Percentiles rank a stretch among this genome's conserved stretches.
Conservation (phyloP, 164 flowering plant genomes). For the Santalum album region DNA sequence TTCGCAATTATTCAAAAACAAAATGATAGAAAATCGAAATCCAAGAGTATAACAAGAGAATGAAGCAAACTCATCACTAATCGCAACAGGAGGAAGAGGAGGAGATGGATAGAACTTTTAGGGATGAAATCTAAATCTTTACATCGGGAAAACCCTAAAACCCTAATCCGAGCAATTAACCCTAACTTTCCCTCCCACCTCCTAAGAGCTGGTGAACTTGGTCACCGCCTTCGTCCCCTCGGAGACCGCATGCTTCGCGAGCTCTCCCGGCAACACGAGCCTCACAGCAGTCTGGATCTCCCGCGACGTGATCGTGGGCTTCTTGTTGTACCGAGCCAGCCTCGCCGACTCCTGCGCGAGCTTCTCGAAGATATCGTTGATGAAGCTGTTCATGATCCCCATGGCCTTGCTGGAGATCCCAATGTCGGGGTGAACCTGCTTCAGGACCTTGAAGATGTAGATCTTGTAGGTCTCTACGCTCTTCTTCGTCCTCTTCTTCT, state of each 20-base stretch:
- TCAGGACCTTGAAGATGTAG: slow-evolving; percentile 24
- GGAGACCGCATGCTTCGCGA: slow-evolving; percentile 24
- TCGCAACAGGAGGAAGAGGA: no score
- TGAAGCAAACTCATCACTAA: no score
- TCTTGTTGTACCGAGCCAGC: slow-evolving; percentile 23
- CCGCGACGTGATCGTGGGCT: slow-evolving; percentile 21
- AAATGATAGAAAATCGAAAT: no score
- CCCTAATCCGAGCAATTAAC: no score
- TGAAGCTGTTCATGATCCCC: slow-evolving; percentile 28
- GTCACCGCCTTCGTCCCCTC: slow-evolving; percentile 24
- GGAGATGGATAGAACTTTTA: no score
- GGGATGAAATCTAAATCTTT: no score
- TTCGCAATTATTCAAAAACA: no score
- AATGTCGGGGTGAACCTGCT: slow-evolving; percentile 25
- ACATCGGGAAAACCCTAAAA: no score
- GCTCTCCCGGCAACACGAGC: slow-evolving; percentile 21
- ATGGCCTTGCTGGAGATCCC: slow-evolving; percentile 25
- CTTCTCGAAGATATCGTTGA: slow-evolving; percentile 23
- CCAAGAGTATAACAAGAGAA: no score
- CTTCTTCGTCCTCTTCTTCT: slow-evolving; percentile 18
- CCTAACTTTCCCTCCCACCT: no score
- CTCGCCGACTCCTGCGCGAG: slow-evolving; percentile 22
- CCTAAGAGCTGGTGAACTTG: slow-evolving; percentile 18
- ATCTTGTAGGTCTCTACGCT: slow-evolving; percentile 21
- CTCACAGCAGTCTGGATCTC: slow-evolving; percentile 24